Evolutionary conservation across 1,139 yeast species (phyloP), one percentile per base, ranked within the genome.

Genomic region (Taphrina deformans): DNA sequence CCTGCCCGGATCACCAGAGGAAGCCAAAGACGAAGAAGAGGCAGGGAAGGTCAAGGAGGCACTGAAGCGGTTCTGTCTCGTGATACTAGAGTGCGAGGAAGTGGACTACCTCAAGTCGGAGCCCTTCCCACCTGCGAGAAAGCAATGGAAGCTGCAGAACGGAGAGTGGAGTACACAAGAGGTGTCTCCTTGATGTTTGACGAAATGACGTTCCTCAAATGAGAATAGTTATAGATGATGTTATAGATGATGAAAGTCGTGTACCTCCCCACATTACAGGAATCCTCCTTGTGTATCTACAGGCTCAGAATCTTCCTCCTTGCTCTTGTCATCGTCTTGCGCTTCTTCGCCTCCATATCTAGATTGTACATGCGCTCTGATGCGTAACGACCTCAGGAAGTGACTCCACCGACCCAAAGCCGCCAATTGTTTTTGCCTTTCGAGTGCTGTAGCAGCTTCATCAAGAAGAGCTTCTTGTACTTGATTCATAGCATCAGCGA

Each of bases 401-500:
- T 53, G 58, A 26, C 48, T 53, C 58, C 58, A 53, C 4, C 58
- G 46, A n/a, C 9, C 12, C 58, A 53, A 38, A 12, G 58, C 58
- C 2, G 48, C 31, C 35, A 53, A 38, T 16, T 46, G 21, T 31
- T 53, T 53, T 12, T 16, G 27, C 6, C 40, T 18, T 9, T 53
- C 46, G 18, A 26, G 16, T 14, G 48, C 40, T 10, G 6, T 14
- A 4, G n/a, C 24, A 21, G 58, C 48, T 40, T 35, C 48, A 4
- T 38, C 63, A 10, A 24, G 27, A 7, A 40, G 24, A 18, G 56
- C 50, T 2, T 9, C 40, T 26, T 35, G 38, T 1, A 52, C 85
- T 0, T 80, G 77, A 29, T 78, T 72, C 23, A 91, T 79, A 0
- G 96, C 96, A 48, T 88, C 96, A 68, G 79, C 78, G 69, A 77